phyloP scores from a whole-genome alignment of 139 green algal species.

The Chlorella sorokiniana region DNA sequence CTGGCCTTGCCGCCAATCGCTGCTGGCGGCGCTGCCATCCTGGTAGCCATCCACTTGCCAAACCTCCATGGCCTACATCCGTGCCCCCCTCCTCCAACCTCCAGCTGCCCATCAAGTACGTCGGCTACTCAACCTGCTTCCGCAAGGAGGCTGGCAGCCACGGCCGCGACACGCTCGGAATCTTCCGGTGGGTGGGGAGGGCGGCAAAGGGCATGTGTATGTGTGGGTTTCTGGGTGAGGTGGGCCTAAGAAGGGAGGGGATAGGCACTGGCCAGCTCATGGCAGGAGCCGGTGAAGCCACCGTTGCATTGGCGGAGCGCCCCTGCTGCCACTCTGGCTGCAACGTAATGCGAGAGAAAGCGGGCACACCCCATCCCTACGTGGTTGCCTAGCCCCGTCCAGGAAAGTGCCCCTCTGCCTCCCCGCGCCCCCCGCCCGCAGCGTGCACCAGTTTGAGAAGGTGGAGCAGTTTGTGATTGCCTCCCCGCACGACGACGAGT shows the following conservation, averaged over 20 bases:
- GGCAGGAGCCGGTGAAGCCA: no score
- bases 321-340: no score
- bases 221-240: no score
- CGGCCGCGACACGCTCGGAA: constrained; percentile 86
- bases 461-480: constrained; percentile 98
- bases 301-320: no score
- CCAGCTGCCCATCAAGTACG: constrained; percentile 71
- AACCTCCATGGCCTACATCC: neutral
- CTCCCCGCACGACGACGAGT: constrained; percentile 79
- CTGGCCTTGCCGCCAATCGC: no score
- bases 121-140: constrained; percentile 99
- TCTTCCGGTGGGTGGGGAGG: constrained; percentile 68
- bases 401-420: neutral
- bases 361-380: no score
- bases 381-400: neutral
- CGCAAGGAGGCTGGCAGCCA: constrained; percentile 97
- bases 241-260: no score
- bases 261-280: no score
- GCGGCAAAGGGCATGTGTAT: no score
- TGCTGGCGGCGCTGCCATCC: no score
- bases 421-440: constrained; percentile 12
- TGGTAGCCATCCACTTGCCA: neutral
- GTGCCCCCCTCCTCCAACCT: neutral
- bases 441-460: constrained; percentile 98
- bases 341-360: no score